Base-by-base conservation (phyloP, 352 stramenopile species). In the Globisporangium echinulatum region DNA sequence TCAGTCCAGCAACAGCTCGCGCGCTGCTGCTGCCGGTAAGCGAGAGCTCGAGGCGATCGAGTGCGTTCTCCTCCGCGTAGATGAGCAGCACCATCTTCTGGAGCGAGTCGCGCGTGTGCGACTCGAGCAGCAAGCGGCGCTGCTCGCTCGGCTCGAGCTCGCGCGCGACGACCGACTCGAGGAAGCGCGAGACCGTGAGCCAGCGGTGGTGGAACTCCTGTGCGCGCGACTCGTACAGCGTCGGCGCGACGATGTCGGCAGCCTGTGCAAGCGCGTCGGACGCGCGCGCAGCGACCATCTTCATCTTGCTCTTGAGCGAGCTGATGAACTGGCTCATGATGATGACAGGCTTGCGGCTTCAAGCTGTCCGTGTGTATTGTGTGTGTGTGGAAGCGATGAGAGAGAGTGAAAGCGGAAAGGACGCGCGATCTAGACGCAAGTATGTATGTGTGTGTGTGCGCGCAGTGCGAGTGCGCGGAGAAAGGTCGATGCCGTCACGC, bases 131-230 rank as follows among this genome's bases (percentile, higher is more conserved):
- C 49, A 90, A 68, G 0, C 79, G 77, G n/a, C 82, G 77, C 69
- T 94, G 85, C 65, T 92, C 80, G 39, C 57, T 60, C 15, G 83
- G 66, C 57, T 90, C 77, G 38, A 92, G 52, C 8, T 91, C 75
- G 37, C 83, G 79, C 7, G 74, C 71, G 54, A 89, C 56, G 17
- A 95, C 66, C 7, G 82, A 76, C 57, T 92, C 83, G 13, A 93
- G 72, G 59, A 93, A 93, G 58, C 77, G 82, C 62, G 76, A 73
- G 43, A 95, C 79, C 0, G 68, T 93, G 38, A 70, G 78, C 85
- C 85, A 95, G 17, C 79, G 82, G 64, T 93, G 82, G 62, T 93
- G 82, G 63, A 95, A 95, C 64, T 95, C 85, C 52, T 92, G 79
- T 39, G 85, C 74, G 62, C 74, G 80, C 44, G 83, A 93, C 59